phyloP scores from a whole-genome alignment of 177 flowering plant genomes.

The Vitis hybrid region DNA sequence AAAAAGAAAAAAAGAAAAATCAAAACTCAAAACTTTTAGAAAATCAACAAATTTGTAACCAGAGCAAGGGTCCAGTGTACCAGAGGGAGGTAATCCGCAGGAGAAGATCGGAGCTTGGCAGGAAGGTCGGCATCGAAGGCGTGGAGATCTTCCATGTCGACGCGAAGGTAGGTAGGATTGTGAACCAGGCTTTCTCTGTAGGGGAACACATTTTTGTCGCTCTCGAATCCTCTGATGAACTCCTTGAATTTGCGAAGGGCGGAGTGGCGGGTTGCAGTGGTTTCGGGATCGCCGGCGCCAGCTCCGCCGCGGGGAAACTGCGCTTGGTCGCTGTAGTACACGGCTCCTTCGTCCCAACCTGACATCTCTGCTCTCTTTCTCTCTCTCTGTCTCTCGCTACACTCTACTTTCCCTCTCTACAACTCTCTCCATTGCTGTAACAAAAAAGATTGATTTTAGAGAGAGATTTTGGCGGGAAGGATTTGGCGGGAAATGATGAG shows the following conservation, averaged over 20 bases:
- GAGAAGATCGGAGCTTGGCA: constrained; percentile 70
- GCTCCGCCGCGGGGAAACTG: constrained; percentile 70
- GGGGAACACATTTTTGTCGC: constrained; percentile 56
- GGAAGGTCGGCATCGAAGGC: constrained; percentile 73
- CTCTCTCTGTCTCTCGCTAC: constrained; percentile 1
- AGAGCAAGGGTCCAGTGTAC: constrained; percentile 26
- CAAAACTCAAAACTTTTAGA: neutral
- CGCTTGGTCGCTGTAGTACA: constrained; percentile 96
- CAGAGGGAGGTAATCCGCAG: constrained; percentile 84
- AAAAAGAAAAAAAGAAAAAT: constrained; percentile 5
- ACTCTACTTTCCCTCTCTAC: constrained; percentile 11
- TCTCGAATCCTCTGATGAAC: constrained; percentile 73
- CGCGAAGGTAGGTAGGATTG: constrained; percentile 56
- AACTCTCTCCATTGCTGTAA: constrained; percentile 7
- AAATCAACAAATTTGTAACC: neutral
- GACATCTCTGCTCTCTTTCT: constrained; percentile 52
- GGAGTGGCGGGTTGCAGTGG: constrained; percentile 55
- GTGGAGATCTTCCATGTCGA: constrained; percentile 77
- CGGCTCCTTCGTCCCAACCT: constrained; percentile 97
- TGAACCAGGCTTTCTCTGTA: constrained; percentile 83
- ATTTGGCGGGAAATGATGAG: constrained; percentile 51
- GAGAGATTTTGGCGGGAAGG: constrained; percentile 39
- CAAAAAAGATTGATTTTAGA: neutral
- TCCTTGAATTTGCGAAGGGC: constrained; percentile 77
- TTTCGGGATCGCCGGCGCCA: constrained; percentile 33